A percentile compares a stretch with the other conserved stretches of the same genome.
phyloP scores from a whole-genome alignment of 805 yeast genomes.

The Lachancea kluyveri region DNA sequence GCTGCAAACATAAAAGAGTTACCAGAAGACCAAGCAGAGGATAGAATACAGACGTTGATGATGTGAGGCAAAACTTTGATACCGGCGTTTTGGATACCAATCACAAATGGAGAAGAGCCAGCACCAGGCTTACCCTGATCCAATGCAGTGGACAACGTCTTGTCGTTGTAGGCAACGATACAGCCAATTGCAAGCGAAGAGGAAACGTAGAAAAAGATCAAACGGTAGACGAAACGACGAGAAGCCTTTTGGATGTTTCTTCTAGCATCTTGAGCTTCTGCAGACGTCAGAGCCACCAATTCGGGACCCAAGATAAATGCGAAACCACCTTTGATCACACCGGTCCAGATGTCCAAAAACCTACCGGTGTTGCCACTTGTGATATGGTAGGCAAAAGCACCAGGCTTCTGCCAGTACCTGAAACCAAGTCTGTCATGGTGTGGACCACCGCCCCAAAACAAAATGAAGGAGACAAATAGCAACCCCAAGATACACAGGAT shows the following conservation, averaged over 20 bases:
- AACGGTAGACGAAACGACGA: conserved; percentile 51
- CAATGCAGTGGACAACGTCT: conserved; percentile 40
- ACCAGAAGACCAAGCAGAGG: conserved; percentile 48
- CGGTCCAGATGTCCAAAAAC: conserved; percentile 59
- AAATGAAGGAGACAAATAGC: conserved; percentile 38
- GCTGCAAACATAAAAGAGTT: conserved; percentile 50
- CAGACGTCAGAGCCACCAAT: conserved; percentile 49
- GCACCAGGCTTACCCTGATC: conserved; percentile 51
- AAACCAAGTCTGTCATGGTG: conserved; percentile 52
- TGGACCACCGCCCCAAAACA: conserved; percentile 47
- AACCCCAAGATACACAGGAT: conserved; percentile 41
- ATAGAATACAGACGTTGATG: conserved; percentile 53
- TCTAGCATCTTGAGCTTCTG: conserved; percentile 57
- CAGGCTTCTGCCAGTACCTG: conserved; percentile 59
- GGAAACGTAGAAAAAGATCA: conserved; percentile 52
- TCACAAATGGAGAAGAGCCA: conserved; percentile 60
- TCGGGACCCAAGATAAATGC: conserved; percentile 62
- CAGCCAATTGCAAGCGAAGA: conserved; percentile 54
- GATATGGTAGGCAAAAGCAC: conserved; percentile 48
- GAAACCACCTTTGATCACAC: conserved; percentile 57
- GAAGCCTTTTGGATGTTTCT: conserved; percentile 58
- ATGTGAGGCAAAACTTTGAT: conserved; percentile 54
- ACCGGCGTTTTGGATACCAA: conserved; percentile 58
- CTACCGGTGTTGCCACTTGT: conserved; percentile 51
- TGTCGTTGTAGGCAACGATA: conserved; percentile 50